Conservation (phyloP, 495 filamentous ascomycete genomes). For the Massariosphaeria phaeospora region DNA sequence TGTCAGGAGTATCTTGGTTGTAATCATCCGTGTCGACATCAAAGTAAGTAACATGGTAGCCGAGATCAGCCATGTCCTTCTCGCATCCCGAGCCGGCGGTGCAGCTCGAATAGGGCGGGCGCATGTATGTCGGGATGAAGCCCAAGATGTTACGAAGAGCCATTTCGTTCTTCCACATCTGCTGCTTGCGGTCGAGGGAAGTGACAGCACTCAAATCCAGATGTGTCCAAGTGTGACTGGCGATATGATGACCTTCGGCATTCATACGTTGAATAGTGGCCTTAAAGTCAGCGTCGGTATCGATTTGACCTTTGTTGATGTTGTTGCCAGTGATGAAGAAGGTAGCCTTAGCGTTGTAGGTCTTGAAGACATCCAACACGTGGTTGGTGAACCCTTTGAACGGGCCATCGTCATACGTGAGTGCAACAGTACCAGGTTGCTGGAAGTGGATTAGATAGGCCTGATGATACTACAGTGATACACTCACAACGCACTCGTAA, state of each 20-base stretch:
- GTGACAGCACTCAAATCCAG: conserved; percentile 60
- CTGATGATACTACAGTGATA: too few species aligned
- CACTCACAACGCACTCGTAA: conserved; percentile 56
- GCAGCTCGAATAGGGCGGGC: conserved; percentile 75
- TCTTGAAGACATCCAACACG: conserved; percentile 63
- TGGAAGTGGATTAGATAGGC: too few species aligned
- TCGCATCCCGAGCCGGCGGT: conserved; percentile 53
- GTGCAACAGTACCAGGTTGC: conserved; percentile 61
- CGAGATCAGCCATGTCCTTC: conserved; percentile 56
- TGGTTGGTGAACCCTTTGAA: conserved; percentile 58
- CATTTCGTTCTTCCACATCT: conserved; percentile 75
- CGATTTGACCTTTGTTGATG: conserved; percentile 65
- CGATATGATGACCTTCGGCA: conserved; percentile 71
- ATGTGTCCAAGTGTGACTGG: conserved; percentile 83
- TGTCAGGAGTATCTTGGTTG: conserved; percentile 52
- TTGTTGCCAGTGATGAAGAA: conserved; percentile 79
- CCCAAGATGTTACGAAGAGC: conserved; percentile 75
- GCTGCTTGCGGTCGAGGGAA: conserved; percentile 52
- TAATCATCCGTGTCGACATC: conserved; percentile 76
- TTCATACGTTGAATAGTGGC: conserved; percentile 64
- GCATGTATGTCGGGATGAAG: conserved; percentile 80
- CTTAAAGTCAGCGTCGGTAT: conserved; percentile 54
- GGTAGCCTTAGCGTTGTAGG: conserved; percentile 63
- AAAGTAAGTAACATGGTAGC: conserved; percentile 72
- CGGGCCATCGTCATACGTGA: conserved; percentile 79